These are phyloP conservation scores for Neurospora hispaniola DNA, from an alignment of 495 filamentous ascomycete species.

Conservation along the genomic window DNA sequence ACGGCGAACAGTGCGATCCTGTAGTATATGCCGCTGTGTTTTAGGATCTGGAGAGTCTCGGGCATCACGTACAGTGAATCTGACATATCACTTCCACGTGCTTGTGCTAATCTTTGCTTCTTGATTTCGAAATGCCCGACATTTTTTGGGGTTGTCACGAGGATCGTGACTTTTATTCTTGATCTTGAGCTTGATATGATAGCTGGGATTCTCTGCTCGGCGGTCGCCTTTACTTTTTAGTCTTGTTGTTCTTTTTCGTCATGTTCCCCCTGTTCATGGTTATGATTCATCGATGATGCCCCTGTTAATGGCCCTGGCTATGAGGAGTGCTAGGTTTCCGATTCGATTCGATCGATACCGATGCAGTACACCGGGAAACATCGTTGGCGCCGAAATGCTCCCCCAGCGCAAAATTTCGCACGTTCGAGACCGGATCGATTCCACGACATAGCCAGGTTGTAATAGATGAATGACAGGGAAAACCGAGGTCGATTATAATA, in stretches of 20 bases:
- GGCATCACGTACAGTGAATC: not conserved
- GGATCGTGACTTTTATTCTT: not conserved
- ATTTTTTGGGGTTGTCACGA: not conserved
- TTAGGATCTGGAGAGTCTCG: not conserved
- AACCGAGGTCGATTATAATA: not conserved
- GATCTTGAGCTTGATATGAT: not conserved
- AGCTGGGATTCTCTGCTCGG: no score
- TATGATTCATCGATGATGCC: constrained; percentile 6
- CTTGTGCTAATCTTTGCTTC: not conserved
- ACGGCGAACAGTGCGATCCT: not conserved
- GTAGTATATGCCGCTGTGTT: not conserved
- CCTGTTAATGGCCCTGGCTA: not conserved
- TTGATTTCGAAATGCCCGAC: not conserved
- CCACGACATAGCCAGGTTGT: not conserved
- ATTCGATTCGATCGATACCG: not conserved
- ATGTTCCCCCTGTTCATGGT: not conserved
- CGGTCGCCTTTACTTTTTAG: no score
- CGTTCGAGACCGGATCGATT: not conserved
- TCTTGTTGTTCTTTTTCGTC: no score
- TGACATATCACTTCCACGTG: not conserved
- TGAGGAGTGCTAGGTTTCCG: not conserved
- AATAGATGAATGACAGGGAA: not conserved
- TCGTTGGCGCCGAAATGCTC: not conserved
- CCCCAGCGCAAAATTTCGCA: not conserved
- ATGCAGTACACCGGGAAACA: not conserved